phyloP scores from a whole-genome alignment of 1,284 basidiomycete genomes.

The Ceratobasidium sp. region DNA sequence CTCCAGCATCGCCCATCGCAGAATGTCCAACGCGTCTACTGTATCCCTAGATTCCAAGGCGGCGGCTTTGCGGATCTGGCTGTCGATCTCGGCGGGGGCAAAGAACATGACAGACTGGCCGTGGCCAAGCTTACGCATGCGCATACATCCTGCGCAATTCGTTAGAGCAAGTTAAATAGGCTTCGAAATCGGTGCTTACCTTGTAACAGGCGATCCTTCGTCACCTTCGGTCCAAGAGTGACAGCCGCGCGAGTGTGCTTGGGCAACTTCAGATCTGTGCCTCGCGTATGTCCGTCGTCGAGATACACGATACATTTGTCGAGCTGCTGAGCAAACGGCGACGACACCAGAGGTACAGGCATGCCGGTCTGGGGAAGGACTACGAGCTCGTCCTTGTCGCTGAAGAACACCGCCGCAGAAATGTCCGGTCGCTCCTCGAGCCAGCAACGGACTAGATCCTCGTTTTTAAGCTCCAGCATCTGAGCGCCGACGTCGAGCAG shows the following conservation, averaged over 20 bases:
- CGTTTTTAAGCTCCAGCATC: conserved; percentile 66
- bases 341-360: conserved; percentile 60
- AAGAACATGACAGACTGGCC: conserved; percentile 68
- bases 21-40: conserved; percentile 21
- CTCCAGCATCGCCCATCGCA: conserved; percentile 45
- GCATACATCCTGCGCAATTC: conserved; percentile 62
- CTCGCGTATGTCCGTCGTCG: conserved; percentile 71
- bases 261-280: conserved; percentile 69
- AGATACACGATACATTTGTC: conserved; percentile 67
- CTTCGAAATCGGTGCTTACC: conserved; percentile 56
- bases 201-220: conserved; percentile 69
- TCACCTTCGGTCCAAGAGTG: conserved; percentile 67
- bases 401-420: conserved; percentile 65
- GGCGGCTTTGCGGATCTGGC: conserved; percentile 56
- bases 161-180: neutral
- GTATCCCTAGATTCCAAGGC: neutral
- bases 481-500: conserved; percentile 71
- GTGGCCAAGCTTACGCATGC: conserved; percentile 66
- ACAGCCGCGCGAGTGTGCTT: conserved; percentile 63
- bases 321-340: conserved; percentile 62
- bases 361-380: conserved; percentile 61
- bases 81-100: conserved; percentile 65
- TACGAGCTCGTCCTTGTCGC: conserved; percentile 61
- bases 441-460: conserved; percentile 61
- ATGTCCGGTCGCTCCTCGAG: conserved; percentile 55